Evolutionary conservation across 202 grass and related monocot genomes (phyloP).

Genomic region (Schoenoplectus tabernaemontani): DNA sequence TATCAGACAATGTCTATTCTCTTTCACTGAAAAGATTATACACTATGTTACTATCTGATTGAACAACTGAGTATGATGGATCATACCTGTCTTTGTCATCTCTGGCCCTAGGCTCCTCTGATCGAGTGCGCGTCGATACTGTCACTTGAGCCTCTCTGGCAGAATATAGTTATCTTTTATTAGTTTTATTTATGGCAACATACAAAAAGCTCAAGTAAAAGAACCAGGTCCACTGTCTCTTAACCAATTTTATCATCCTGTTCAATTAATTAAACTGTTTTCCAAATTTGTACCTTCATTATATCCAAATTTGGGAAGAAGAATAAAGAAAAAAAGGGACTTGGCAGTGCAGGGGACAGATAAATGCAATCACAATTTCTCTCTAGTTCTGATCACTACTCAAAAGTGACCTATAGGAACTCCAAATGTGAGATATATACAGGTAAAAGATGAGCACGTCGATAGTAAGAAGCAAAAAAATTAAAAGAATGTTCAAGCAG

Average conservation of each 20-base stretch:
- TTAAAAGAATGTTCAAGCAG: neutral
- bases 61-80: neutral
- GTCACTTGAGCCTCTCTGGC: constrained; percentile 42
- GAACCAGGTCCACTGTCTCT: no score
- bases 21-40: neutral
- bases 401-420: neutral
- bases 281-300: neutral
- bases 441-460: neutral
- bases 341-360: neutral
- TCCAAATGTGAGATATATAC: neutral
- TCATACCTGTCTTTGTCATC: constrained; percentile 45
- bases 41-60: neutral
- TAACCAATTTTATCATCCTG: no score
- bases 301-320: neutral
- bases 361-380: neutral
- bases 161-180: neutral
- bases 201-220: neutral
- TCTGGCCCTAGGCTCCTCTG: constrained; percentile 49
- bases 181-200: neutral
- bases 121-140: constrained; percentile 34
- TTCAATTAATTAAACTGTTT: neutral
- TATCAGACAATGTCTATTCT: neutral
- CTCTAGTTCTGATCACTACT: neutral
- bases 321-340: neutral
- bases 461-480: neutral